Evolutionary conservation across 768 basidiomycete species (phyloP), one percentile per base, ranked within the genome.

Genomic region (Gymnopilus junonius): DNA sequence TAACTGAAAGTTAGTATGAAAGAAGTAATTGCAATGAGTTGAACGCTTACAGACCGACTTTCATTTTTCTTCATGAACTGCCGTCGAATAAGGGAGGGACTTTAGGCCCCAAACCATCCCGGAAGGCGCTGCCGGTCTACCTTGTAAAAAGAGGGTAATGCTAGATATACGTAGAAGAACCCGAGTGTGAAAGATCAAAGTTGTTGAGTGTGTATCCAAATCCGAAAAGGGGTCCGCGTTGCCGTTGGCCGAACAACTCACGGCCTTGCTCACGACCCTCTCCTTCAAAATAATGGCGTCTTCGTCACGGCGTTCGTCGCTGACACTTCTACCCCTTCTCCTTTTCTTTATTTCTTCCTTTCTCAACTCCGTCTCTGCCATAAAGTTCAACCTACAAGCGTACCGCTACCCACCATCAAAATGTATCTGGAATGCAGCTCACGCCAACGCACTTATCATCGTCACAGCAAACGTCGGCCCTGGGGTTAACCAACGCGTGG

Each of bases 351-450:
- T 71, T 62, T 61, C 73, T 35, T 55, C 77, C 37, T 68, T 80
- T 15, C 69, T 51, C 12, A 29, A 79, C 39, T 65, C 73, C 17
- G 66, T 70, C 17, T 69, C 73, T 4, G 93, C 92, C 54, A 92
- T 99, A 79, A 99, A 98, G 77, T 97, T 99, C 76, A 74, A 83
- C 37, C 80, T 97, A 23, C 85, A 78, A 32, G 88, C 95, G 0
- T 83, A 83, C 65, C 86, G 87, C 64, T 86, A 90, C 67, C 95
- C 97, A 0, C 77, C 82, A 27, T 71, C 85, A 66, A 95, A 94
- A 77, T 98, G 97, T 77, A 90, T 99, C 60, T 99, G 97, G 97
- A 97, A 99, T 74, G 81, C 91, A 23, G 97, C 90, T 8, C 92
- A 95, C 71, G 78, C 83, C 6, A 89, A 94, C 69, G 85, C 93